These are phyloP conservation scores for Clitopilus passeckerianus DNA, from an alignment of 768 basidiomycete species.

Conservation along the genomic window DNA sequence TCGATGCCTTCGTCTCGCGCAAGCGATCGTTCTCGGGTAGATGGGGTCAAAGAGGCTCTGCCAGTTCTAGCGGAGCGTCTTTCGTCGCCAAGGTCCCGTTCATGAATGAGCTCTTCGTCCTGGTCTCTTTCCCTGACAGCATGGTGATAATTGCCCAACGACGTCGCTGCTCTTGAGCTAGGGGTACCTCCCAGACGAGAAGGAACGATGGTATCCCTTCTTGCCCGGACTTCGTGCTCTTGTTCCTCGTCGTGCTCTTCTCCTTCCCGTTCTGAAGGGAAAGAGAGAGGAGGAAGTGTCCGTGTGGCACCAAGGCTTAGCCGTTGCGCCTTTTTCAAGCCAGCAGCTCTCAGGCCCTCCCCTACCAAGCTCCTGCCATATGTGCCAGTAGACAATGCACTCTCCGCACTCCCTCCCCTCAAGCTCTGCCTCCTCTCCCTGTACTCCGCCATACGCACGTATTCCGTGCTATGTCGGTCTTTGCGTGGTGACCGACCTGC, in stretches of 20 bases:
- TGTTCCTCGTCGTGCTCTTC: conserved; percentile 8
- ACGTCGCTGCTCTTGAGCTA: conserved; percentile 40
- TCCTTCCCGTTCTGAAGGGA: not conserved
- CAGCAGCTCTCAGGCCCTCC: conserved; percentile 69
- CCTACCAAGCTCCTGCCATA: conserved; percentile 54
- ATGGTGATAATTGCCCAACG: conserved; percentile 48
- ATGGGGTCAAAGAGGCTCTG: not conserved
- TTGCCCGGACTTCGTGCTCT: conserved; percentile 12
- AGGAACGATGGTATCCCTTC: not conserved
- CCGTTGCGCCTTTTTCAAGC: conserved; percentile 39
- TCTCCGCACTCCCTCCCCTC: conserved; percentile 70
- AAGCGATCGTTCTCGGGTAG: conserved; percentile 7
- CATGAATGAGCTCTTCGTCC: conserved; percentile 16
- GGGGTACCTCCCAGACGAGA: conserved; percentile 8
- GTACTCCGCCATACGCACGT: conserved; percentile 15
- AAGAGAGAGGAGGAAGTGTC: not conserved
- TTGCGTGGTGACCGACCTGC: not conserved
- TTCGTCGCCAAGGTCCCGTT: not conserved
- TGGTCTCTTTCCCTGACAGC: conserved; percentile 13
- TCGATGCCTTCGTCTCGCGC: conserved; percentile 7
- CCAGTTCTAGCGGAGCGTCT: not conserved
- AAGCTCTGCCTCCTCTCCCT: conserved; percentile 50
- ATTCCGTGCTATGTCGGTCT: not conserved
- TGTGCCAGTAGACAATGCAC: conserved; percentile 38
- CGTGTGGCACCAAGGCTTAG: conserved; percentile 14